Conservation (phyloP, 306 rosid species). For the Fragaria nilgerrensis region DNA sequence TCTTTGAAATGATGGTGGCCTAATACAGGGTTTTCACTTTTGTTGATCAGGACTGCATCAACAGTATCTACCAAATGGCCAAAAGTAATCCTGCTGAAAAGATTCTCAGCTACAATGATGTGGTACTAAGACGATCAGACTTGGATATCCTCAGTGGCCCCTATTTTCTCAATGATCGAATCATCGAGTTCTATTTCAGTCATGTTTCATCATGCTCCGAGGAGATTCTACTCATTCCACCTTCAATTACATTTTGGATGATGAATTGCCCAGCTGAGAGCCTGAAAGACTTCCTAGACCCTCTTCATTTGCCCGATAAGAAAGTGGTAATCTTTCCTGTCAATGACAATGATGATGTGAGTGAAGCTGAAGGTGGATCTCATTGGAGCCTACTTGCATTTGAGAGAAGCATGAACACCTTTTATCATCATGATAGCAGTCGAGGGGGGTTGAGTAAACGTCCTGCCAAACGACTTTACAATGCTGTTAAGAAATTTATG, state of each 20-base stretch:
- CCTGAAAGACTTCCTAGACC: slow-evolving; percentile 67
- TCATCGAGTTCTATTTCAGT: slow-evolving; percentile 77
- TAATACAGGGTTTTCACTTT: slow-evolving; percentile 7
- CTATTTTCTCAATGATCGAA: slow-evolving; percentile 70
- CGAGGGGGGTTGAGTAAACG: slow-evolving; percentile 31
- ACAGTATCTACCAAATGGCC: slow-evolving; percentile 35
- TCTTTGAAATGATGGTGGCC: not conserved
- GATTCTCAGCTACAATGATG: slow-evolving; percentile 86
- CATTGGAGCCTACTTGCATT: slow-evolving; percentile 93
- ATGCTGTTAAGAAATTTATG: slow-evolving; percentile 47
- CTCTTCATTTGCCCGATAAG: slow-evolving; percentile 59
- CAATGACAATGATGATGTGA: slow-evolving; percentile 72
- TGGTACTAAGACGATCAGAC: slow-evolving; percentile 77
- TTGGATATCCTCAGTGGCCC: slow-evolving; percentile 73
- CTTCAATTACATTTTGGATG: slow-evolving; percentile 86
- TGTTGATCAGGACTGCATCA: slow-evolving; percentile 10
- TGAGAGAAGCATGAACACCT: slow-evolving; percentile 49
- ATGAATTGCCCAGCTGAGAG: slow-evolving; percentile 55
- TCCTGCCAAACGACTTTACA: slow-evolving; percentile 56
- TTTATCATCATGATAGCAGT: slow-evolving; percentile 77
- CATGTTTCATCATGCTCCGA: slow-evolving; percentile 50
- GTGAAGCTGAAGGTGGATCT: slow-evolving; percentile 69
- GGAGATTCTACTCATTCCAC: slow-evolving; percentile 65
- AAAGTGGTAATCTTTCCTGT: slow-evolving; percentile 64
- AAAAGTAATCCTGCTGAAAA: slow-evolving; percentile 53